Base-by-base conservation (phyloP, 2,329 filamentous ascomycete species). In the Neurospora sp. region DNA sequence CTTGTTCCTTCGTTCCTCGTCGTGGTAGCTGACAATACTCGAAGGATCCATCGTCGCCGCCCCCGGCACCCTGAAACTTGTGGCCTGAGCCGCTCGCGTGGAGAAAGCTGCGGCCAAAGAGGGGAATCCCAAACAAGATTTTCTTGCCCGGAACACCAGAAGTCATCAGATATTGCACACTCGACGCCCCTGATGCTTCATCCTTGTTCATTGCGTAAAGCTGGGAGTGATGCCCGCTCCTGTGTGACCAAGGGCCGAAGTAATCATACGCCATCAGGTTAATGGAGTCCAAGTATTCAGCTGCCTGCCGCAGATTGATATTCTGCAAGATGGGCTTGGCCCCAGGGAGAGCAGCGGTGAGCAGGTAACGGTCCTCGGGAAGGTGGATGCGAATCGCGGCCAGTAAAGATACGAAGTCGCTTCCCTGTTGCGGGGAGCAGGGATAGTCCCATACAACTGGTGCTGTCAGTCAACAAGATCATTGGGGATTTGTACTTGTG, bases 261-360 rank as follows among this genome's bases (percentile, higher is more conserved):
- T 94, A 92, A 78, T 96, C 92, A 79, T 93, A 96, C 1, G 91
- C 87, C 86, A 91, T 92, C 41, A 96, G 81, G 78, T 95, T 95
- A 78, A 96, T 81, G 72, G 89, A 85, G 78, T 95, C 91, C 41
- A 96, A 83, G 74, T 91, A 89, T 66, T 86, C 81, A 67, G 89
- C 85, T 11, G 89, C 87, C 70, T 83, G 81, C 28, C 79, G 81
- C 11, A 95, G 81, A 76, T 93, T 87, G 77, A 95, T 91, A 76
- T 90, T 84, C 74, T 88, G 86, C 69, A 96, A 81, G 0, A 89
- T 84, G 80, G 87, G 86, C 77, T 87, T 84, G 52, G 84, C 87
- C 11, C 89, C 90, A 3, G 92, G 91, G 5, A 96, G 84, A 40
- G 90, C 90, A 43, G 91, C 89, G 10, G 91, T 91, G 36, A 96